These are phyloP conservation scores for Aspergillus fijiensis DNA, from an alignment of 2,329 filamentous ascomycete genomes.

Conservation along the genomic window DNA sequence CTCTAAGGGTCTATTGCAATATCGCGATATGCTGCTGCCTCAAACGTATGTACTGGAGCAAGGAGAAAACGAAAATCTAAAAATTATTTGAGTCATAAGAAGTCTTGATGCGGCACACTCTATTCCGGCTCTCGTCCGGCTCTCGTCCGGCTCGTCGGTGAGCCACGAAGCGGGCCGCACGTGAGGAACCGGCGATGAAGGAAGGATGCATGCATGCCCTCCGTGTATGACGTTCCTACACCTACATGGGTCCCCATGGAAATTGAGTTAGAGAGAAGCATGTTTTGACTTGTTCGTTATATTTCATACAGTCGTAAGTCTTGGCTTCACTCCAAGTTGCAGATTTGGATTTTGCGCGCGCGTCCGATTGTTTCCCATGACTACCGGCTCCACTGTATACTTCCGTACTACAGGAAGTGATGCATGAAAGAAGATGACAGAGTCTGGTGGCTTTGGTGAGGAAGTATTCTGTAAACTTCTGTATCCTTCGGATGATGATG, in stretches of 20 bases:
- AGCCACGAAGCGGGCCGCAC: not conserved
- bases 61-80: not conserved
- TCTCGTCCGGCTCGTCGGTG: not conserved
- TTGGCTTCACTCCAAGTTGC: not conserved
- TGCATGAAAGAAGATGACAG: not conserved
- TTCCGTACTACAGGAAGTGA: not conserved
- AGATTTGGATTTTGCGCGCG: not conserved
- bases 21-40: not conserved
- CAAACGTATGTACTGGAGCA: not conserved
- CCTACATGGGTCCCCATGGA: not conserved
- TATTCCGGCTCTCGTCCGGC: not conserved
- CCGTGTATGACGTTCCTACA: not conserved
- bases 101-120: not conserved
- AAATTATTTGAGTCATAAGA: not conserved
- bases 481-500: not conserved
- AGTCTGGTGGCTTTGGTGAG: not conserved
- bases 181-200: not conserved
- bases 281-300: constrained; percentile 10
- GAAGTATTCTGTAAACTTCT: not conserved
- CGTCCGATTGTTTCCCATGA: not conserved
- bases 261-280: not conserved
- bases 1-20: not conserved
- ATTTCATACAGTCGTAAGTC: constrained; percentile 21
- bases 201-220: not conserved
- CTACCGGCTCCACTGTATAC: not conserved